Base-by-base conservation (phyloP, 179 eudicot species). In the Beta lomatogona region DNA sequence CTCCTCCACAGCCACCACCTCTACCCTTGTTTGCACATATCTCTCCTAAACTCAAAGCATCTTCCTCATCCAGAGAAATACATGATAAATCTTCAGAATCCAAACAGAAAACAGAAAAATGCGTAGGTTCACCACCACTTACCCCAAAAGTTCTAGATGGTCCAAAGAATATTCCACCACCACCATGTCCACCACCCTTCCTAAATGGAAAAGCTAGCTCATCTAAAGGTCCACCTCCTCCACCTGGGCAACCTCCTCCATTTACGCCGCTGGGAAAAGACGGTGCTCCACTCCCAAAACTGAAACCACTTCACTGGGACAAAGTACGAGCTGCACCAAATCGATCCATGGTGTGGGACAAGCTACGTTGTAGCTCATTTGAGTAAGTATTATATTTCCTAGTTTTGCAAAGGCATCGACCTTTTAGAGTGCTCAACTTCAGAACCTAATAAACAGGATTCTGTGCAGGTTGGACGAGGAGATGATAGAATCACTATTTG, bases 241-340 rank as follows among this genome's bases (percentile, higher is more conserved):
- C 92, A 54, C 91, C 88, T 15, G 81, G 78, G 9, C 86, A 71
- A 77, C 82, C 78, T 54, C 79, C 79, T 13, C 84, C 79, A 36
- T 70, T 77, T 41, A 77, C 81, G 22, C 78, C 91, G 4, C 25
- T 89, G 82, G 94, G 98, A 6, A 96, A 92, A 92, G 96, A 93
- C 25, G 97, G 99, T 21, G 73, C 87, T 77, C 94, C 97, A 12
- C 82, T 96, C 82, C 92, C 99, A 36, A 96, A 94, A 86, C 87
- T 96, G 77, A 96, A 94, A 87, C 98, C 99, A n/a, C 97, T 96
- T 74, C 99, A 96, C 73, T 96, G 99, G 99, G 99, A 96, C 84
- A 96, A 96, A 89, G 96, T 96, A 31, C 88, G 99, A 81, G 99
- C 98, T 59, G 86, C 93, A 21, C 89, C 97, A 7, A 90, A 95